Conservation (phyloP, 257 asterid genomes). For the Pogostemon cablin region DNA sequence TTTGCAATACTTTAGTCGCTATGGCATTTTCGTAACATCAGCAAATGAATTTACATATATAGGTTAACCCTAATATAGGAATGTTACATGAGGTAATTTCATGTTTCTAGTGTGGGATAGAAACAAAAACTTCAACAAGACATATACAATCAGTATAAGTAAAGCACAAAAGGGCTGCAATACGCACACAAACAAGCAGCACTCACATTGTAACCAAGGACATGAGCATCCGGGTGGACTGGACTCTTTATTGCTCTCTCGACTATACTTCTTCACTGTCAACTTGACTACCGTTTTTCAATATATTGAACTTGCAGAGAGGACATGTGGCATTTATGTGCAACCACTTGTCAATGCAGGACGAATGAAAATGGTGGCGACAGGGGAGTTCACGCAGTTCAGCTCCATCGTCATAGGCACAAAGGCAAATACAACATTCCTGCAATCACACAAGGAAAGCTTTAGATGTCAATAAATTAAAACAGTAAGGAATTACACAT, state of each 20-base stretch:
- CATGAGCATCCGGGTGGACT: constrained; percentile 13
- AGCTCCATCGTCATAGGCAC: constrained; percentile 82
- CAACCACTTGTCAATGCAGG: constrained; percentile 96
- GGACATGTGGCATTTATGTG: constrained; percentile 95
- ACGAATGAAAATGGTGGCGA: constrained; percentile 86
- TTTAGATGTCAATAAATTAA: not conserved
- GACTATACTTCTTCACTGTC: constrained; percentile 73
- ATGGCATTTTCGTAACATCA: constrained; percentile 20
- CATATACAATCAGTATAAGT: constrained; percentile 25
- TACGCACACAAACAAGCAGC: constrained; percentile 33
- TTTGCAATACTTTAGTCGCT: not conserved
- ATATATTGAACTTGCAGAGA: constrained; percentile 90
- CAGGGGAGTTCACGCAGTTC: constrained; percentile 97
- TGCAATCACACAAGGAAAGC: constrained; percentile 31
- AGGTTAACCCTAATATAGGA: constrained; percentile 13
- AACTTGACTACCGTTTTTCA: constrained; percentile 65
- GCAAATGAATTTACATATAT: constrained; percentile 34
- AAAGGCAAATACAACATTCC: constrained; percentile 98
- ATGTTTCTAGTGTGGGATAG: constrained; percentile 17
- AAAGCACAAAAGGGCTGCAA: constrained; percentile 25
- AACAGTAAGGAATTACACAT: no score
- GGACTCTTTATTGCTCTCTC: constrained; percentile 18
- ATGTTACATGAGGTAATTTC: constrained; percentile 23
- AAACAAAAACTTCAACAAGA: constrained; percentile 26
- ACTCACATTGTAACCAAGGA: constrained; percentile 20